A percentile compares a stretch with the other conserved stretches of the same genome.
Conservation (phyloP, 2,329 filamentous ascomycete species). For the Pseudomassariella vexata region DNA sequence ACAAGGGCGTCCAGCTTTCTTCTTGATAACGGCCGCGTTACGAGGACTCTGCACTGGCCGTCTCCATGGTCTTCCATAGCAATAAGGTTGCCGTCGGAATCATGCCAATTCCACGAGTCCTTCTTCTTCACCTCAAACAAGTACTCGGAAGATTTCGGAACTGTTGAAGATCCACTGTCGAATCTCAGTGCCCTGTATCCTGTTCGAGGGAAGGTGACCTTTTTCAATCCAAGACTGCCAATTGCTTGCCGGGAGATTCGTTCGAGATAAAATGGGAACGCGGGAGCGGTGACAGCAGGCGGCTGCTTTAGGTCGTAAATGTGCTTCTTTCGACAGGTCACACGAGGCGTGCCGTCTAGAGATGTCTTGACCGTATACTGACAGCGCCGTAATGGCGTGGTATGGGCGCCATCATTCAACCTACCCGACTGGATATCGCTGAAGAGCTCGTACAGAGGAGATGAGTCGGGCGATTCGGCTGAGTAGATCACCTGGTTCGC, state of each 20-base stretch:
- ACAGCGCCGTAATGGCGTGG: constrained; percentile 16
- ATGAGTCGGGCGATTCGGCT: constrained; percentile 14
- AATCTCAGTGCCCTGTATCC: constrained; percentile 13
- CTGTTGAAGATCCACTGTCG: no score
- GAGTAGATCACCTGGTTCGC: constrained; percentile 16
- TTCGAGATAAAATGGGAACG: constrained; percentile 15
- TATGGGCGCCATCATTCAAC: constrained; percentile 11
- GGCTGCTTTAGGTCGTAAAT: constrained; percentile 18
- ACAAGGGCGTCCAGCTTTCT: constrained; percentile 15
- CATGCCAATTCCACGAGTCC: constrained; percentile 15
- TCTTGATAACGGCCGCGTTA: constrained; percentile 11
- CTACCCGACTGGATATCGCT: constrained; percentile 14
- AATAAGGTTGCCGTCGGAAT: constrained; percentile 10
- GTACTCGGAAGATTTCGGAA: constrained; percentile 9
- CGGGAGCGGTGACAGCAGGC: constrained; percentile 14
- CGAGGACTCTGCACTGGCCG: constrained; percentile 9
- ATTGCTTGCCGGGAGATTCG: constrained; percentile 10
- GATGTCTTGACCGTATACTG: constrained; percentile 11
- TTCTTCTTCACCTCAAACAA: constrained; percentile 16
- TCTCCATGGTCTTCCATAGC: constrained; percentile 15
- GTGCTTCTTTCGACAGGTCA: constrained; percentile 11
- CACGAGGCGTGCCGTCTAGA: constrained; percentile 10
- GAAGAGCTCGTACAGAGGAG: constrained; percentile 19
- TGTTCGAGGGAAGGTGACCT: constrained; percentile 14
- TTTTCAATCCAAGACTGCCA: constrained; percentile 13